Evolutionary conservation across 495 filamentous ascomycete genomes (phyloP).

Genomic region (Filosporella fistucella): DNA sequence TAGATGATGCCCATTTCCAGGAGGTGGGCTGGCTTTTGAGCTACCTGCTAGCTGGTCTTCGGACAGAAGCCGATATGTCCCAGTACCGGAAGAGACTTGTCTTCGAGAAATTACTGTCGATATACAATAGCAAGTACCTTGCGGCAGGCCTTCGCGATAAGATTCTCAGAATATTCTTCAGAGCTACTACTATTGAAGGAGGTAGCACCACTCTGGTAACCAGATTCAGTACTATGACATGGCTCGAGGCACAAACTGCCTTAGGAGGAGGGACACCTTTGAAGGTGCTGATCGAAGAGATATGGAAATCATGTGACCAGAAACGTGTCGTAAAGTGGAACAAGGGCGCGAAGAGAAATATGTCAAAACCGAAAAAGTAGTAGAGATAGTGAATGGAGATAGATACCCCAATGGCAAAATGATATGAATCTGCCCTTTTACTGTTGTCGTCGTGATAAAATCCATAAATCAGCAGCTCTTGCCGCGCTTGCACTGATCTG

Average conservation of each 20-base stretch:
- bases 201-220: conserved; percentile 86
- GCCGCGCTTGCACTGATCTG: no score
- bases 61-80: conserved; percentile 59
- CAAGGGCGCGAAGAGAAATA: conserved; percentile 10
- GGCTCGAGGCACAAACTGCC: conserved; percentile 61
- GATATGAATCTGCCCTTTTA: neutral
- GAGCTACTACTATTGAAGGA: conserved; percentile 64
- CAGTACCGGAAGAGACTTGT: conserved; percentile 77
- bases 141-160: conserved; percentile 50
- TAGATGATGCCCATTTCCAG: conserved; percentile 69
- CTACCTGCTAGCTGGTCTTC: conserved; percentile 64
- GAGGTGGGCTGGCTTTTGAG: conserved; percentile 79
- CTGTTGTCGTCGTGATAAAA: neutral
- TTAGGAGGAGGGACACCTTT: conserved; percentile 45
- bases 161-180: conserved; percentile 69
- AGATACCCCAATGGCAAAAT: conserved; percentile 13
- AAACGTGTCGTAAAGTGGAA: conserved; percentile 61
- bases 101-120: conserved; percentile 70
- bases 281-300: conserved; percentile 49
- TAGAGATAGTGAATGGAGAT: conserved; percentile 1
- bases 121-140: conserved; percentile 65
- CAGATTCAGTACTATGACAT: conserved; percentile 73
- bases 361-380: neutral
- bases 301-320: conserved; percentile 70
- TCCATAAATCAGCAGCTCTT: no score